Conservation (phyloP, 129 eudicot genomes). For the Flaveria brownii region DNA sequence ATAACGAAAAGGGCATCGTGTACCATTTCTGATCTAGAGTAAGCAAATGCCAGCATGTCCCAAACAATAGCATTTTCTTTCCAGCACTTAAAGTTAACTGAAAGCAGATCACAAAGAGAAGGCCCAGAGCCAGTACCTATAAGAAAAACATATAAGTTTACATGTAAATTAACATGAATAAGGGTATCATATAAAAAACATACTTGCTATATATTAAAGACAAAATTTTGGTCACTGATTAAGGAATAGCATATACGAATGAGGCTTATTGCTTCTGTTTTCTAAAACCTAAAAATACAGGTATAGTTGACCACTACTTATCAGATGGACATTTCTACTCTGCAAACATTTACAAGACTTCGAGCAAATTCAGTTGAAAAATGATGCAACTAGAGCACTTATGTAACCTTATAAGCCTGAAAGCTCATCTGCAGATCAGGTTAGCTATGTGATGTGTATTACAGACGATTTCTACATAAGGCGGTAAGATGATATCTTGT, state of each 20-base stretch:
- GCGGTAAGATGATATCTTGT: no score
- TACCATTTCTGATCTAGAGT: constrained; percentile 72
- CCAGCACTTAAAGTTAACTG: constrained; percentile 46
- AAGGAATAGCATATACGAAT: neutral
- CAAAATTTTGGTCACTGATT: neutral
- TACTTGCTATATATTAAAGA: neutral
- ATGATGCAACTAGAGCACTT: neutral
- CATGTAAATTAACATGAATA: constrained; percentile 8
- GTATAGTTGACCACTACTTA: neutral
- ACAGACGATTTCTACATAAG: no score
- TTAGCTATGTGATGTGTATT: no score
- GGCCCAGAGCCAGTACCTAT: constrained; percentile 86
- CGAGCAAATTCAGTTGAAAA: neutral
- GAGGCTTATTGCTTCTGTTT: constrained; percentile 4
- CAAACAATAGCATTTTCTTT: constrained; percentile 59
- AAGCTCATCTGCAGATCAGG: constrained; percentile 19
- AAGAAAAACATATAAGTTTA: constrained; percentile 29
- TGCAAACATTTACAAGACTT: neutral
- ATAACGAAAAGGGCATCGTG: constrained; percentile 75
- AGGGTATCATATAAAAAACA: constrained; percentile 2
- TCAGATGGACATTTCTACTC: no score
- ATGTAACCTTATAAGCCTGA: constrained; percentile 2
- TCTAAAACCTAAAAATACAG: neutral
- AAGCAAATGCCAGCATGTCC: constrained; percentile 85
- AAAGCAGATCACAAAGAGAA: constrained; percentile 62